A percentile compares a stretch with the other conserved stretches of the same genome.
phyloP scores from a whole-genome alignment of 2,329 filamentous ascomycete species.

The Falciphora oryzae region DNA sequence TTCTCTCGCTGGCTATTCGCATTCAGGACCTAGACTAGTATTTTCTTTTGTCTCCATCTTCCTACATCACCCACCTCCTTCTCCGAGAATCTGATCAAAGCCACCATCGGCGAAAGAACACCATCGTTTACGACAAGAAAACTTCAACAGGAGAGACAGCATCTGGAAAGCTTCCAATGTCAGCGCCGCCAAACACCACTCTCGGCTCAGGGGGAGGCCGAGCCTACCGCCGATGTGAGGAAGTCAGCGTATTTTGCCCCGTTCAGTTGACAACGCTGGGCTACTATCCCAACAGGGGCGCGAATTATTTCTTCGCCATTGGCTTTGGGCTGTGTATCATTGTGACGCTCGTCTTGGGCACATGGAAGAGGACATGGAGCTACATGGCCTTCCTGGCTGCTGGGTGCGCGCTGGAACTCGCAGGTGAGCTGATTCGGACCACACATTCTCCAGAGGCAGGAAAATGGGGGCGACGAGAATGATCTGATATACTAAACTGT shows the following conservation, averaged over 20 bases:
- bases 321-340: constrained; percentile 41
- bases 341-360: constrained; percentile 35
- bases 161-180: background rate
- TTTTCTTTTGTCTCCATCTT: background rate
- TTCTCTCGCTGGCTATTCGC: background rate
- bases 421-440: constrained; percentile 31
- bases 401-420: constrained; percentile 45
- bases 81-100: too few species aligned
- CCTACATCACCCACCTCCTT: background rate
- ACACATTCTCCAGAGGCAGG: background rate
- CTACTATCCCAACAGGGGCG: constrained; percentile 50
- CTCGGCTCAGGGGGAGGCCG: background rate
- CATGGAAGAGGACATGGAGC: constrained; percentile 49
- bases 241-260: constrained; percentile 40
- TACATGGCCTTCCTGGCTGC: constrained; percentile 43
- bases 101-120: too few species aligned
- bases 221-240: constrained; percentile 24
- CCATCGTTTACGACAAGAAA: too few species aligned
- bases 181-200: constrained; percentile 5
- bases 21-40: too few species aligned
- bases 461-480: background rate
- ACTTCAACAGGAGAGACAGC: too few species aligned
- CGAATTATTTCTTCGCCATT: constrained; percentile 48
- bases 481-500: background rate
- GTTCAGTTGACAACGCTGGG: constrained; percentile 47